Evolutionary conservation across 176 grass and related monocot species (phyloP), one percentile per base, ranked within the genome.

Genomic region (Rhynchospora tenuis): DNA sequence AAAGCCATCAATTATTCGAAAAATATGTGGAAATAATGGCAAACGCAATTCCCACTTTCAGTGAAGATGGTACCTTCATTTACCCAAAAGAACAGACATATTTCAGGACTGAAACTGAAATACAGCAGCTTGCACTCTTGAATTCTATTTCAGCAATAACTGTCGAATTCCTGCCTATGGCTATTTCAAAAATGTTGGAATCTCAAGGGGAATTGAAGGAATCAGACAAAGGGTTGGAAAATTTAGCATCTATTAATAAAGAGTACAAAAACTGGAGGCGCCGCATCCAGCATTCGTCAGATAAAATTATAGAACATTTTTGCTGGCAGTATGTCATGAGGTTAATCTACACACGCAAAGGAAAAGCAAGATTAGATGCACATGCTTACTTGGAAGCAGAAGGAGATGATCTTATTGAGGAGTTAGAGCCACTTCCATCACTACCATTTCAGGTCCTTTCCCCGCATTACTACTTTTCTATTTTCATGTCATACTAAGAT

Each of bases 271-370:
- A 27, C 43, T 81, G 79, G 59, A 60, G 59, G 56, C 79, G 59
- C n/a, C 79, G 26, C 31, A 48, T 81, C 60, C 79, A 60, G 14
- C 52, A 62, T 42, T 81, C 79, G 8, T 63, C 38, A 22, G 56
- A 81, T 81, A 81, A 81, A 33, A 61, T 81, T 17, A 81, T 6
- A 81, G 58, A 59, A 64, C 33, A 64, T 81, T 81, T 81, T 64
- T 81, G 79, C 19, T 56, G 15, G 58, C 58, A 62, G 23, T 46
- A 62, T 64, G 79, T 81, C 38, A 24, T 81, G 9, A 46, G 31
- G n/a, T 50, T 64, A n/a, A 47, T 64, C n/a, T 33, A 81, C 47
- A 59, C 27, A 31, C 79, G 58, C 6, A 62, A 81, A 62, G 56
- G 79, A 64, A 81, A 50, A 81, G 12, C 56, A 23, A 17, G n/a